Evolutionary conservation across 2,329 filamentous ascomycete species (phyloP).

Genomic region (Diaporthe sp.): DNA sequence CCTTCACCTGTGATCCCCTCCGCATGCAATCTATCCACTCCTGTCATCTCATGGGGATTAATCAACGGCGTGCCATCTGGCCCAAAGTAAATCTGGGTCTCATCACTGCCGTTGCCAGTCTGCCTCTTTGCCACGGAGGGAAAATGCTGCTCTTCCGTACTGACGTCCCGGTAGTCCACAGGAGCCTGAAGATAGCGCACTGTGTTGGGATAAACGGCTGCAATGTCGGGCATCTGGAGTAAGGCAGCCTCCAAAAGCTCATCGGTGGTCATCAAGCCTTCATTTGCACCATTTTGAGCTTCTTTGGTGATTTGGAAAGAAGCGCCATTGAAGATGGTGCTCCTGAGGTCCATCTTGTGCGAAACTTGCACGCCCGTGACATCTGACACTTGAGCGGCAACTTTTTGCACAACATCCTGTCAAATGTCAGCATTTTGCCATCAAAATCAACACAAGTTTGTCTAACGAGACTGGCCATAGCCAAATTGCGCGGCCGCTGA

Average conservation of each 20-base stretch:
- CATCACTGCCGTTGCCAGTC: slow-evolving; percentile 12
- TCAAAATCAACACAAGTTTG: neutral
- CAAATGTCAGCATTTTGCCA: neutral
- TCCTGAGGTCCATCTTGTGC: slow-evolving; percentile 34
- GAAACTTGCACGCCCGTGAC: slow-evolving; percentile 17
- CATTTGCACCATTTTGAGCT: neutral
- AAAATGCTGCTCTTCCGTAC: neutral
- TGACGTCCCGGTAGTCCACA: neutral
- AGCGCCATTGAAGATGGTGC: slow-evolving; percentile 27
- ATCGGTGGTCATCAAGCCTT: neutral
- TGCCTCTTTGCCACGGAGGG: neutral
- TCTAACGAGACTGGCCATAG: neutral
- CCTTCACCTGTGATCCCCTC: slow-evolving; percentile 19
- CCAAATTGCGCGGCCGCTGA: neutral
- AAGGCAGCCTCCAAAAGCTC: slow-evolving; percentile 25
- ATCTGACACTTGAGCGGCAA: slow-evolving; percentile 14
- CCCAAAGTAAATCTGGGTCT: slow-evolving; percentile 16
- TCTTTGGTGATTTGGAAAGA: slow-evolving; percentile 21
- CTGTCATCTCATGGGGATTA: slow-evolving; percentile 10
- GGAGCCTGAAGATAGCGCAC: slow-evolving; percentile 24
- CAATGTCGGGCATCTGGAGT: slow-evolving; percentile 29
- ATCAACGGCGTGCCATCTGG: slow-evolving; percentile 18
- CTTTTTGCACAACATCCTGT: slow-evolving; percentile 22
- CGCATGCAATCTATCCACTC: slow-evolving; percentile 9
- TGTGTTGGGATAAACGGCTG: slow-evolving; percentile 34